These are phyloP conservation scores for Guyanaporus albipodus DNA, from an alignment of 768 basidiomycete species.

Conservation along the genomic window DNA sequence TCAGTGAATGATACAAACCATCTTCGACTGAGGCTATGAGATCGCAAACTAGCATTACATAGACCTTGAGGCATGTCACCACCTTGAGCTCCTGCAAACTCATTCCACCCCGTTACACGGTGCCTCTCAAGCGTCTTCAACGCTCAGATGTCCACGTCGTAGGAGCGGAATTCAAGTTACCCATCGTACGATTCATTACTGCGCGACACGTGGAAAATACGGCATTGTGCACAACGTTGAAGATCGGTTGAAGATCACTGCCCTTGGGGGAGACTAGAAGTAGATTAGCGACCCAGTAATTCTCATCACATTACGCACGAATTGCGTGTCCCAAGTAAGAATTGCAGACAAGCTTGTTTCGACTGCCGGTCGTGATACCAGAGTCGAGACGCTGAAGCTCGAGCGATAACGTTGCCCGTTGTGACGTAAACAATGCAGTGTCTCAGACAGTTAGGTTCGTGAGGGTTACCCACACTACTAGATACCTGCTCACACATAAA, in stretches of 20 bases:
- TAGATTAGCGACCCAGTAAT: constrained; percentile 18
- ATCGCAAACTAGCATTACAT: neutral
- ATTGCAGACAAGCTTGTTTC: neutral
- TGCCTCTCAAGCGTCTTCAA: neutral
- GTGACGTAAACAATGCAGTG: constrained; percentile 22
- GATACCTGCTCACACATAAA: constrained; percentile 6
- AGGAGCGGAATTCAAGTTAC: neutral
- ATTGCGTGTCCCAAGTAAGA: neutral
- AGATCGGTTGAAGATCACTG: constrained; percentile 31
- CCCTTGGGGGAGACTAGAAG: constrained; percentile 24
- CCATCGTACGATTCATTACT: constrained; percentile 2
- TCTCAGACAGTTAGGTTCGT: constrained; percentile 2
- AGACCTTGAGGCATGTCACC: neutral
- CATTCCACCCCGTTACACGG: no score
- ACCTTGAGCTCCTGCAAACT: neutral
- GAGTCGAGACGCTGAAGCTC: constrained; percentile 4
- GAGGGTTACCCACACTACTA: constrained; percentile 1
- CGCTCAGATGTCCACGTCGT: neutral
- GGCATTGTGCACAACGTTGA: constrained; percentile 14
- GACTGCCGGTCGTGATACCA: neutral
- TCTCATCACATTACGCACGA: constrained; percentile 3
- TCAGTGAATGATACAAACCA: constrained; percentile 5
- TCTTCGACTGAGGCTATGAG: constrained; percentile 3
- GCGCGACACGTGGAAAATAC: constrained; percentile 13
- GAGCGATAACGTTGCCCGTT: neutral